Evolutionary conservation across 2,329 filamentous ascomycete genomes (phyloP).

Genomic region (Fusarium zealandicum): DNA sequence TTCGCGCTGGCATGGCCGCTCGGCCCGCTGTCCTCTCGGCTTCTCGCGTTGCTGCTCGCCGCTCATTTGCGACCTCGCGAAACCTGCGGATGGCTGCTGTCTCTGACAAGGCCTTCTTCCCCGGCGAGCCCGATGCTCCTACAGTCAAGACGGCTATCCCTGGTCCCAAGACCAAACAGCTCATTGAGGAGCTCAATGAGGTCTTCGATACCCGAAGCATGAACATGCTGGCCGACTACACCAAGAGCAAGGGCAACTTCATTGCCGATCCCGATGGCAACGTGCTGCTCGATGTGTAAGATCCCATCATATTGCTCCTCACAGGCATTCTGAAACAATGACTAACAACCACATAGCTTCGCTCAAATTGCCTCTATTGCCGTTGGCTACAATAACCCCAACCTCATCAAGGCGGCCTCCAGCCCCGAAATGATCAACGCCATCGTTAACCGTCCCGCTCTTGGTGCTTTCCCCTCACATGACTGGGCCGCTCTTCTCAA

Average conservation of each 20-base stretch:
- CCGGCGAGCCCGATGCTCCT: constrained; percentile 60
- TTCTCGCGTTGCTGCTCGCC: constrained; percentile 26
- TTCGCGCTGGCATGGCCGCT: constrained; percentile 41
- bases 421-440: constrained; percentile 81
- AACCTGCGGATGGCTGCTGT: constrained; percentile 38
- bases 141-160: constrained; percentile 70
- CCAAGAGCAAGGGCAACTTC: constrained; percentile 81
- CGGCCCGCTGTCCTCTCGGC: constrained; percentile 30
- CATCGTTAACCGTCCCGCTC: constrained; percentile 86
- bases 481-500: constrained; percentile 84
- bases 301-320: background rate
- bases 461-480: constrained; percentile 88
- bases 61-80: constrained; percentile 37
- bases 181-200: constrained; percentile 73
- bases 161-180: constrained; percentile 75
- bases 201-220: constrained; percentile 87
- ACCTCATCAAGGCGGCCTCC: constrained; percentile 72
- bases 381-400: constrained; percentile 89
- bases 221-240: constrained; percentile 83
- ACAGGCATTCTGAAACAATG: background rate
- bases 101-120: constrained; percentile 51
- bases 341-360: constrained; percentile 60
- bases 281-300: constrained; percentile 74
- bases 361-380: constrained; percentile 94
- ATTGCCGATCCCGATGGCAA: constrained; percentile 77